These are phyloP conservation scores for Leucocoprinus birnbaumii DNA, from an alignment of 768 basidiomycete species.

Conservation along the genomic window DNA sequence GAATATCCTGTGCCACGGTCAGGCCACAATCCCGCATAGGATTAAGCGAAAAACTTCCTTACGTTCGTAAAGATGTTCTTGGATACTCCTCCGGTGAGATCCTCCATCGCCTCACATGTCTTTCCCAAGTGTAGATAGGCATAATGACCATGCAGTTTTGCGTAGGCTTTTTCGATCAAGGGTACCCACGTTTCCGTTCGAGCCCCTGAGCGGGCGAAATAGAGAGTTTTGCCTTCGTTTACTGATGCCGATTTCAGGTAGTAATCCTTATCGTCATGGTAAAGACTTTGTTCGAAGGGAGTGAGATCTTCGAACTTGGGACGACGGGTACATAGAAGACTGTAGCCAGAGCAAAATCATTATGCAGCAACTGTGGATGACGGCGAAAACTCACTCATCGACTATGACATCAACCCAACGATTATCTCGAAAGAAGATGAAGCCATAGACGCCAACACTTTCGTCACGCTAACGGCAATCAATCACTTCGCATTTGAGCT, in stretches of 20 bases:
- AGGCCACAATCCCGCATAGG: background rate
- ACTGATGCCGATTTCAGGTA: constrained; percentile 41
- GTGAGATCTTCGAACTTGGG: constrained; percentile 50
- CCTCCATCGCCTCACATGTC: constrained; percentile 49
- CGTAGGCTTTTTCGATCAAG: constrained; percentile 54
- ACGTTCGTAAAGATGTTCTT: constrained; percentile 23
- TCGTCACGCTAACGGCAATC: constrained; percentile 33
- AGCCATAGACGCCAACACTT: constrained; percentile 47
- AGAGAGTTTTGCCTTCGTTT: constrained; percentile 45
- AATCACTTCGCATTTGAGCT: background rate
- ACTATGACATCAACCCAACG: constrained; percentile 48
- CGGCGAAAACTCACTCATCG: constrained; percentile 43
- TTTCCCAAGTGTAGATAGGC: constrained; percentile 30
- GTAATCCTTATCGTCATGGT: constrained; percentile 45
- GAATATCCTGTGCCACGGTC: constrained; percentile 35
- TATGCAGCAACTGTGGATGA: background rate
- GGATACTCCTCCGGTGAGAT: constrained; percentile 44
- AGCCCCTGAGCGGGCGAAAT: constrained; percentile 45
- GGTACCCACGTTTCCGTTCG: constrained; percentile 54
- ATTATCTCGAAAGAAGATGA: constrained; percentile 45
- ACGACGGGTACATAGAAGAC: constrained; percentile 44
- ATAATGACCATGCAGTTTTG: constrained; percentile 50
- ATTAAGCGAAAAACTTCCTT: background rate
- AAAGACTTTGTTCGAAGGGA: constrained; percentile 36
- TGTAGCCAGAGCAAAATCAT: constrained; percentile 16